Conservation (phyloP, 148 eudicot genomes). For the Suaeda aralocaspica region DNA sequence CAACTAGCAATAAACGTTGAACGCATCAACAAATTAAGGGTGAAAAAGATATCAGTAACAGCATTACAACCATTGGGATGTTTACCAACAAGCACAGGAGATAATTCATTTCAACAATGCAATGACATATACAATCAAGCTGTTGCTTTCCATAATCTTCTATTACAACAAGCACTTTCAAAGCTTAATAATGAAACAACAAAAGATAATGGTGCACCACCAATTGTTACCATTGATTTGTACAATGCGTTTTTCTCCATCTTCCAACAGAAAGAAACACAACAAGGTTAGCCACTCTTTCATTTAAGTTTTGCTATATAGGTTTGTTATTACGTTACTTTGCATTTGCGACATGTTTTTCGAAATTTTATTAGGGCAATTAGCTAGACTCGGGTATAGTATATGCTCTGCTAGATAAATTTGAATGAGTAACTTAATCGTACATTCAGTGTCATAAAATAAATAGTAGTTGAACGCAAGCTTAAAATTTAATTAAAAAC, state of each 20-base stretch:
- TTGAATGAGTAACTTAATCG: too few relatives aligned
- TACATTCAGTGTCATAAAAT: too few relatives aligned
- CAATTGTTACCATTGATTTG: slow-evolving; percentile 20
- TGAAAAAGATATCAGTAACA: slow-evolving; percentile 51
- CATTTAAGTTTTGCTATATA: too few relatives aligned
- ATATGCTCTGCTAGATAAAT: too few relatives aligned
- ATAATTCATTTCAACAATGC: slow-evolving; percentile 35
- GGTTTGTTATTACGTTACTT: too few relatives aligned
- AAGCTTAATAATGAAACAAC: slow-evolving; percentile 12
- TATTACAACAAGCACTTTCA: slow-evolving; percentile 23
- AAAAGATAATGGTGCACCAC: background rate
- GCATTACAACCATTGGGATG: slow-evolving; percentile 69
- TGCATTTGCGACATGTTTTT: too few relatives aligned
- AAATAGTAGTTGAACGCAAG: too few relatives aligned
- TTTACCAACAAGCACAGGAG: slow-evolving; percentile 42
- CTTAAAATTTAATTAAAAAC: too few relatives aligned
- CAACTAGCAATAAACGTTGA: slow-evolving; percentile 46
- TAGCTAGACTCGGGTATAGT: too few relatives aligned
- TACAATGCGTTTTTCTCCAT: slow-evolving; percentile 26
- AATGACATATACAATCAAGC: slow-evolving; percentile 24
- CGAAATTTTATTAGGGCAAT: too few relatives aligned
- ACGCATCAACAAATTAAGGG: slow-evolving; percentile 49
- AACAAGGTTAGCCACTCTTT: slow-evolving; percentile 36
- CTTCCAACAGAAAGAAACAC: slow-evolving; percentile 34
- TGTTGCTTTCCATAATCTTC: slow-evolving; percentile 26